A percentile compares a stretch with the other conserved stretches of the same genome.
These are phyloP conservation scores for Auricularia sp. DNA, from an alignment of 768 basidiomycete species.

Conservation along the genomic window DNA sequence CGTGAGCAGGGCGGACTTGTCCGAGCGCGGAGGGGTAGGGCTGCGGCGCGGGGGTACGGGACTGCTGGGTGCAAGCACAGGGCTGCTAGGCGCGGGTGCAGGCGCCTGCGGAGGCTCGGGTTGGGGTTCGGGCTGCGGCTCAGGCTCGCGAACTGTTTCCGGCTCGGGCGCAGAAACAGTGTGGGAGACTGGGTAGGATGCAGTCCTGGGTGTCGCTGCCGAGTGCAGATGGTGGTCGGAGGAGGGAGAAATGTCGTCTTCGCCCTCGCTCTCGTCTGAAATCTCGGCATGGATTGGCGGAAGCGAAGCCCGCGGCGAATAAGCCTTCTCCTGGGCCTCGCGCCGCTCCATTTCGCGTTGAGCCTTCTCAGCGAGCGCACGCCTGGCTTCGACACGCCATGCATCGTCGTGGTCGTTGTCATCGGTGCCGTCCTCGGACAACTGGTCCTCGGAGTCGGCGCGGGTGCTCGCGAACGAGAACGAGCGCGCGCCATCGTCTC, in stretches of 20 bases:
- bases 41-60: not conserved
- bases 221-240: not conserved
- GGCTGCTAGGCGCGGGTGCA: constrained; percentile 9
- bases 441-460: constrained; percentile 43
- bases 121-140: constrained; percentile 2
- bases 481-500: constrained; percentile 51
- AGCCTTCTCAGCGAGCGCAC: constrained; percentile 62
- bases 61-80: not conserved
- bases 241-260: constrained; percentile 23
- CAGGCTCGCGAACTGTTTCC: constrained; percentile 14
- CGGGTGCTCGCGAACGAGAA: constrained; percentile 69
- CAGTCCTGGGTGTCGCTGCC: constrained; percentile 6
- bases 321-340: constrained; percentile 2
- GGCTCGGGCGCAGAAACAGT: not conserved
- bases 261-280: constrained; percentile 71
- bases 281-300: constrained; percentile 68
- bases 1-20: constrained; percentile 1
- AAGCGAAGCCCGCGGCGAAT: constrained; percentile 18
- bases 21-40: not conserved
- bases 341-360: constrained; percentile 40
- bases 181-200: not conserved
- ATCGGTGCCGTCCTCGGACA: constrained; percentile 43
- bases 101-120: constrained; percentile 11
- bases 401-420: constrained; percentile 39
- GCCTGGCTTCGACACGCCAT: constrained; percentile 56